These are phyloP conservation scores for Streptanthus diversifolius DNA, from an alignment of 345 rosid genomes.

Conservation along the genomic window DNA sequence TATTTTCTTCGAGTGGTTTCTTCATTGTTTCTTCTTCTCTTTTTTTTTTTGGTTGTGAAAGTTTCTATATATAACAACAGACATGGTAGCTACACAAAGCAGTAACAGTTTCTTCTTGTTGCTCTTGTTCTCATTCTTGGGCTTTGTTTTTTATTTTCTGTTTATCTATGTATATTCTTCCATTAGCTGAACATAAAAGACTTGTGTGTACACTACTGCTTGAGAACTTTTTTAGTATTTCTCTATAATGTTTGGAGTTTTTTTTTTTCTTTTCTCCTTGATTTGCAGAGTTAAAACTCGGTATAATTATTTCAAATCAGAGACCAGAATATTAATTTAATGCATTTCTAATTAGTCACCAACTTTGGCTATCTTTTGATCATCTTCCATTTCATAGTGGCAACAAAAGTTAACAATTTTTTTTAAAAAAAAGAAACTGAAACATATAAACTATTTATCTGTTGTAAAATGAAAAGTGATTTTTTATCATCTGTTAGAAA, in stretches of 20 bases:
- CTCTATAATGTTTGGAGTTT: not conserved
- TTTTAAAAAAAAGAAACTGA: not conserved
- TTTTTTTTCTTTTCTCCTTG: not conserved
- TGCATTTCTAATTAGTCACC: not conserved
- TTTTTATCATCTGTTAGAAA: not conserved
- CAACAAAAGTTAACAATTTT: not conserved
- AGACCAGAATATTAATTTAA: not conserved
- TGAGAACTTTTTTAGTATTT: not conserved
- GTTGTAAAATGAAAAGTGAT: not conserved
- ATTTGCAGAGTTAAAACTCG: not conserved
- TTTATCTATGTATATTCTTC: conserved; percentile 24
- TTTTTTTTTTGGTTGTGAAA: conserved; percentile 20
- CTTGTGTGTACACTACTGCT: conserved; percentile 17
- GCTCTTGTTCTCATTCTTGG: conserved; percentile 14
- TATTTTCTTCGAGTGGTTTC: conserved; percentile 33
- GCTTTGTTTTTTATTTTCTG: not conserved
- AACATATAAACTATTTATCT: not conserved
- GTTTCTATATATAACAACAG: conserved; percentile 21
- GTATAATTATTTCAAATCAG: not conserved
- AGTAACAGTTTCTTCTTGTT: conserved; percentile 22
- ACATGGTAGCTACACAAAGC: conserved; percentile 22
- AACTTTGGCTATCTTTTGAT: not conserved
- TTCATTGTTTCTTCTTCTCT: conserved; percentile 11
- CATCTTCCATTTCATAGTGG: not conserved
- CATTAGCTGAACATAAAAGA: conserved; percentile 29